Base-by-base conservation (phyloP, 495 filamentous ascomycete species). In the Penicillium lagena region DNA sequence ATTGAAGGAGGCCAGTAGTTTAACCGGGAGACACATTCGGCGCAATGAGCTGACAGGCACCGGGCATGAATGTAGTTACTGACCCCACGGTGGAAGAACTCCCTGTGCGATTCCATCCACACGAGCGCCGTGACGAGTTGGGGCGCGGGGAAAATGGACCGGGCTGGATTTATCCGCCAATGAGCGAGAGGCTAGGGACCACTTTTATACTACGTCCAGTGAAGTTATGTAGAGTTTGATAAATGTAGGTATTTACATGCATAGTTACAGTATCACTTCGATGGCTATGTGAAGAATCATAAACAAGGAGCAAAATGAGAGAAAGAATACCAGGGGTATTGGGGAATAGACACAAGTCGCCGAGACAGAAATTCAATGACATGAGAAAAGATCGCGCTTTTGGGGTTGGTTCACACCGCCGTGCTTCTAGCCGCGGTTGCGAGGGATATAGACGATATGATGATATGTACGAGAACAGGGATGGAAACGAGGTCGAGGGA, bases 271-370 rank as follows among this genome's bases (percentile, higher is more conserved):
- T 36, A 43, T 22, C 22, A 22, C 22, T 22, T 22, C 0, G 22
- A 22, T 22, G 22, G 22, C 22, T 22, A 22, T 22, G 22, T 22
- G 22, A 22, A 22, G 22, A 22, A 22, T 22, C 22, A 22, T 22
- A 37, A 33, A 40, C 29, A 46, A 38, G 49, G 12, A 41, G 15
- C 34, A 40, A 45, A 53, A 56, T 14, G 47, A 57, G 43, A 48
- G 50, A 43, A 55, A 47, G 22, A 57, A 54, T 62, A 66, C 58
- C 58, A 62, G 54, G 64, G 64, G 64, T 68, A 68, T 68, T 68
- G 51, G 38, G 43, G 46, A 54, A 14, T 15, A 44, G 15, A 15
- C 40, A 33, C 32, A 37, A 45, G 37, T 12, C 6, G 48, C 36
- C 35, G 43, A 45, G 35, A 42, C 22, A 22, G 17, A 17, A 22